These are phyloP conservation scores for Stygiomarasmius scandens DNA, from an alignment of 1,284 basidiomycete genomes.

Conservation along the genomic window DNA sequence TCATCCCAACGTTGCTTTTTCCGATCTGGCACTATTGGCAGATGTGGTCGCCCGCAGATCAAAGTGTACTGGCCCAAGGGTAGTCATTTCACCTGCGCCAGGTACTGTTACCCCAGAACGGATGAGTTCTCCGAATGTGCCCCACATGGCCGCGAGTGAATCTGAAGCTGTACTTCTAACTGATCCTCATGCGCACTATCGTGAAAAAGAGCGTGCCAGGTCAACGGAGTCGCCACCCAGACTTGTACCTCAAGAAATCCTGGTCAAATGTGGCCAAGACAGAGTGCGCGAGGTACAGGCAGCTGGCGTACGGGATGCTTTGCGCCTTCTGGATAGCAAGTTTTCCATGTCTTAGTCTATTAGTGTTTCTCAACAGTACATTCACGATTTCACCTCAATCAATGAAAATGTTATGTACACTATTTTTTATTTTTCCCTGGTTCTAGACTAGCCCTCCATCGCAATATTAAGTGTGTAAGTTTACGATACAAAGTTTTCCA, in stretches of 20 bases:
- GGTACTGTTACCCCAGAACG: slow-evolving; percentile 51
- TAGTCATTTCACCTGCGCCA: slow-evolving; percentile 65
- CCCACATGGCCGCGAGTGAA: slow-evolving; percentile 9
- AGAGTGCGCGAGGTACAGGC: slow-evolving; percentile 69
- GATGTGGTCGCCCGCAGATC: slow-evolving; percentile 86
- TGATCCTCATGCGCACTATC: slow-evolving; percentile 57
- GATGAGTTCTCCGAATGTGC: slow-evolving; percentile 33
- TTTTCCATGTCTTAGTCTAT: slow-evolving; percentile 38
- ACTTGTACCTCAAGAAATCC: slow-evolving; percentile 60
- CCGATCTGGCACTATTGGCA: slow-evolving; percentile 80
- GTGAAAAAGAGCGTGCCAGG: slow-evolving; percentile 44
- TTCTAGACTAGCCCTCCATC: slow-evolving; percentile 19
- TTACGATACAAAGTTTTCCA: slow-evolving; percentile 33
- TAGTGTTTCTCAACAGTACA: neutral
- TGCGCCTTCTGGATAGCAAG: slow-evolving; percentile 77
- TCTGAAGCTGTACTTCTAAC: slow-evolving; percentile 45
- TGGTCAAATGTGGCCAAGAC: slow-evolving; percentile 61
- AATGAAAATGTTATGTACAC: neutral
- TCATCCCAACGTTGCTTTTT: slow-evolving; percentile 85
- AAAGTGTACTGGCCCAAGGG: slow-evolving; percentile 73
- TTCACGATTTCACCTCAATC: neutral
- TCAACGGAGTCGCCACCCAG: slow-evolving; percentile 45
- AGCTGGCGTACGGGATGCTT: slow-evolving; percentile 77
- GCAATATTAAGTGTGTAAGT: slow-evolving; percentile 19
- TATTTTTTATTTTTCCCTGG: slow-evolving; percentile 1